Evolutionary conservation across 2,329 filamentous ascomycete genomes (phyloP), one percentile per base, ranked within the genome.

Genomic region (Phialophora chinensis): DNA sequence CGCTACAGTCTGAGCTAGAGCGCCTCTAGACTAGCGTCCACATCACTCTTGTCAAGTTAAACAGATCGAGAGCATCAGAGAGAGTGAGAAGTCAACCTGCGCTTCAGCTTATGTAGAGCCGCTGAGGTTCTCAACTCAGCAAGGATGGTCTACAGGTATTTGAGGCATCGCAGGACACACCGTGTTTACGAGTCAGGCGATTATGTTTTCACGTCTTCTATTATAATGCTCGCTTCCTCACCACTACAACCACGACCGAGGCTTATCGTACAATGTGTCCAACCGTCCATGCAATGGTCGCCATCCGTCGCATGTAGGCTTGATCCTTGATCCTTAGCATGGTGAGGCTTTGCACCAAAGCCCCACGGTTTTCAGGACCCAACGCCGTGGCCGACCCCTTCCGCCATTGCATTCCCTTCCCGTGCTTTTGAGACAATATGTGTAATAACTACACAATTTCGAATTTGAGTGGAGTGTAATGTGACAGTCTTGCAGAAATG

Each of bases 391-490:
- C n/a, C 63, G 49, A 35, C 38, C 42, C 27, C 38, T 29, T 27
- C 25, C 4, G 35, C 31, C 10, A 5, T 7, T 50, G 42, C 47
- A 27, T 29, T 27, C 25, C 29, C 44, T 31, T 38, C 25, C 23
- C 27, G 35, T 27, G n/a, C 42, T 31, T 29, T 50, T 50, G 38
- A 60, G 42, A 44, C 42, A 60, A 50, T 4, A 60, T 53, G 50
- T 52, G 56, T 38, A 62, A 56, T 35, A 52, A 62, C 53, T 44
- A 66, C 61, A 64, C 47, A 56, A 7, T 50, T 50, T 60, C 38
- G 55, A 66, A 64, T 60, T 52, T 66, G 67, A 69, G 67, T 66
- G 67, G 67, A 69, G 57, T 33, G 67, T 66, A 62, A 60, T 66
- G 63, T 69, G 50, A 55, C 62, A 66, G 62, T 42, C 12, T 31